phyloP scores from a whole-genome alignment of 371 early-diverging fungal species.

The Mortierella sp. region DNA sequence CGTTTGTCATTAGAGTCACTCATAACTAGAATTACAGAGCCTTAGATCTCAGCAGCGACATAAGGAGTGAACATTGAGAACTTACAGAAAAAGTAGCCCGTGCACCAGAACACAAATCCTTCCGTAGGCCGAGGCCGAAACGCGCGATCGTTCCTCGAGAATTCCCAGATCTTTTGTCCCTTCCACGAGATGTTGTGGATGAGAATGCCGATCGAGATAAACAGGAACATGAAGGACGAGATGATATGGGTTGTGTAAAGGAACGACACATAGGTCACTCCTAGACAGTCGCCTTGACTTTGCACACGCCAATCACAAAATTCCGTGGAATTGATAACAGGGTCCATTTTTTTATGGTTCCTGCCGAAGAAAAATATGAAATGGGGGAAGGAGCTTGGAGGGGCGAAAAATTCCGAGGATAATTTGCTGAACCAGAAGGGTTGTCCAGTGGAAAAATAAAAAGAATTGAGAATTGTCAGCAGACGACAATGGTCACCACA shows the following conservation, averaged over 20 bases:
- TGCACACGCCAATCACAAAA: conserved; percentile 52
- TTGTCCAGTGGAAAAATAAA: too few species aligned
- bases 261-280: conserved; percentile 44
- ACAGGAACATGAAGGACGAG: conserved; percentile 49
- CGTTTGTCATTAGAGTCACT: too few species aligned
- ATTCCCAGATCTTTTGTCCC: conserved; percentile 54
- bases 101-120: conserved; percentile 52
- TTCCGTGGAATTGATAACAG: conserved; percentile 34
- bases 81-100: conserved; percentile 54
- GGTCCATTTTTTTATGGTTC: conserved; percentile 19
- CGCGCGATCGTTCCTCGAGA: conserved; percentile 47
- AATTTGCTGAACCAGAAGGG: neutral
- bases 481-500: neutral
- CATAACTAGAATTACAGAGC: too few species aligned
- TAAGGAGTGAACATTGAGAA: neutral
- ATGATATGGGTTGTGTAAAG: conserved; percentile 54
- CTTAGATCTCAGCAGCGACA: too few species aligned
- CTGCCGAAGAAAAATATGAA: neutral
- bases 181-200: conserved; percentile 56
- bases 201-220: conserved; percentile 50
- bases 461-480: too few species aligned
- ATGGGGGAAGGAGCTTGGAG: neutral
- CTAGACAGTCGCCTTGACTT: conserved; percentile 30
- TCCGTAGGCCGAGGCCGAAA: conserved; percentile 53
- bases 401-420: neutral